phyloP scores from a whole-genome alignment of 1,139 yeast species.

The Arxiozyma slooffiae region DNA sequence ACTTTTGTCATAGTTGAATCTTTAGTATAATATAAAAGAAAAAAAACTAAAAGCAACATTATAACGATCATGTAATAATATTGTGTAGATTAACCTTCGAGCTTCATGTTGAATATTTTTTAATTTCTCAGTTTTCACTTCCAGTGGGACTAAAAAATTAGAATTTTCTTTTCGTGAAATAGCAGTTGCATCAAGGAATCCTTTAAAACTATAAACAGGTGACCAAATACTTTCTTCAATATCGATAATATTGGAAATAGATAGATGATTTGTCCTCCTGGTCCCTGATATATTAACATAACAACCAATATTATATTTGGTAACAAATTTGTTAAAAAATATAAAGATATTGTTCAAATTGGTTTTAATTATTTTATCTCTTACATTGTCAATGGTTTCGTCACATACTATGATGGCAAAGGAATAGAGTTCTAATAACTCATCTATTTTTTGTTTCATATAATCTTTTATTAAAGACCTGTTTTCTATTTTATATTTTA shows the following conservation, averaged over 20 bases:
- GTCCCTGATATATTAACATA: slow-evolving; percentile 35
- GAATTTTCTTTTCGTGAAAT: slow-evolving; percentile 40
- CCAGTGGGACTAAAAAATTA: slow-evolving; percentile 61
- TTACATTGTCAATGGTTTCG: slow-evolving; percentile 40
- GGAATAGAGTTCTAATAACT: slow-evolving; percentile 36
- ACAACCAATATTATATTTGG: slow-evolving; percentile 19
- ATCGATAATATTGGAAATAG: slow-evolving; percentile 60
- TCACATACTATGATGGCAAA: slow-evolving; percentile 53
- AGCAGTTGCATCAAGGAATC: slow-evolving; percentile 80
- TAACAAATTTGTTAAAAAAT: slow-evolving; percentile 50
- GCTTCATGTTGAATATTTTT: slow-evolving; percentile 67
- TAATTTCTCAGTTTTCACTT: slow-evolving; percentile 72
- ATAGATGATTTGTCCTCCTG: slow-evolving; percentile 36
- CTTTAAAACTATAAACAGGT: slow-evolving; percentile 83
- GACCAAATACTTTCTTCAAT: slow-evolving; percentile 90
- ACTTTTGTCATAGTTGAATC: slow-evolving; percentile 46
- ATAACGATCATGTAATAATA: slow-evolving; percentile 72
- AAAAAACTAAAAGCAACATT: slow-evolving; percentile 54
- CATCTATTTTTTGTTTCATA: slow-evolving; percentile 39
- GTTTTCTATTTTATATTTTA: slow-evolving; percentile 36
- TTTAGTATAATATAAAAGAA: slow-evolving; percentile 67
- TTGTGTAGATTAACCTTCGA: slow-evolving; percentile 77
- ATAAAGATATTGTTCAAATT: slow-evolving; percentile 50
- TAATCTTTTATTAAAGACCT: slow-evolving; percentile 30
- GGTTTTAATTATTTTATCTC: slow-evolving; percentile 36